Evolutionary conservation across 2,329 filamentous ascomycete species (phyloP).

Genomic region (Macrophomina phaseolina): DNA sequence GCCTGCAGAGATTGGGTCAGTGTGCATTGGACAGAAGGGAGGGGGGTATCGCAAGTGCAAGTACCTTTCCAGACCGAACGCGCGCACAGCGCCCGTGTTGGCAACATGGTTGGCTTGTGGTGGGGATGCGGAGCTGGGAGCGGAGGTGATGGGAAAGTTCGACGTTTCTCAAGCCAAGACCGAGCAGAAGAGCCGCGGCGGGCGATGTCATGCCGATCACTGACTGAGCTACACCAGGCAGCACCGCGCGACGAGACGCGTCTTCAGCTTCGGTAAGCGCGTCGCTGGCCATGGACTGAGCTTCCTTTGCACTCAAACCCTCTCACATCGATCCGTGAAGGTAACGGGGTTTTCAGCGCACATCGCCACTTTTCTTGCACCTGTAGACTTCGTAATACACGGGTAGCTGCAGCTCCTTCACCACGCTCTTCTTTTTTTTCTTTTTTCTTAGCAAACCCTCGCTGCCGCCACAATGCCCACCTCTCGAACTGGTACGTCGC

Average conservation of each 20-base stretch:
- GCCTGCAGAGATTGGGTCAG: slow-evolving; percentile 53
- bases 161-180: slow-evolving; percentile 18
- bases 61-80: slow-evolving; percentile 90
- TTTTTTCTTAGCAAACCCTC: neutral
- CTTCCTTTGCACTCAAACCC: neutral
- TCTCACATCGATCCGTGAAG: neutral
- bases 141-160: slow-evolving; percentile 5
- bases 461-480: slow-evolving; percentile 34
- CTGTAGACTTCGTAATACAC: neutral
- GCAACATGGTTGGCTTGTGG: slow-evolving; percentile 15
- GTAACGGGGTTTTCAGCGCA: neutral
- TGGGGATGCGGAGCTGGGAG: slow-evolving; percentile 3
- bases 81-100: slow-evolving; percentile 64
- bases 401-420: neutral
- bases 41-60: slow-evolving; percentile 26
- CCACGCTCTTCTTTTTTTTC: neutral
- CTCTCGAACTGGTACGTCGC: slow-evolving; percentile 14
- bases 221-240: slow-evolving; percentile 18
- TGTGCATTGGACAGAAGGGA: slow-evolving; percentile 18
- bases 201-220: slow-evolving; percentile 21
- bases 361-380: neutral
- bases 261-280: neutral
- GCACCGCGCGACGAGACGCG: slow-evolving; percentile 19
- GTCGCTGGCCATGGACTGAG: neutral
- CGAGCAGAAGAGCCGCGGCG: slow-evolving; percentile 4